Percentiles rank a stretch among this genome's conserved stretches.
These are phyloP conservation scores for Raddia distichophylla DNA, from an alignment of 176 grass and related monocot species.

Conservation along the genomic window DNA sequence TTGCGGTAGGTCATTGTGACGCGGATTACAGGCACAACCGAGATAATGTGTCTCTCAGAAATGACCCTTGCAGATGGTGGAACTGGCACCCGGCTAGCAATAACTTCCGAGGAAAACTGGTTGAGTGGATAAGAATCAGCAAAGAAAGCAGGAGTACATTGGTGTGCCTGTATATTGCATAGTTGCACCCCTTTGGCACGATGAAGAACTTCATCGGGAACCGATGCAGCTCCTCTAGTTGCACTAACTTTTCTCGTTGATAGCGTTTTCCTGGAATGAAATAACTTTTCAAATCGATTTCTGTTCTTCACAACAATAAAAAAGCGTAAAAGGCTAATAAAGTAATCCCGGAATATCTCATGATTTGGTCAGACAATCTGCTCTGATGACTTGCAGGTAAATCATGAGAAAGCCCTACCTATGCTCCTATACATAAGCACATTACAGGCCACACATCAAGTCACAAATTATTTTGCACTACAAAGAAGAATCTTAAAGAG, in stretches of 20 bases:
- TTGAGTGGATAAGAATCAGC: conserved; percentile 88
- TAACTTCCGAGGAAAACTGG: conserved; percentile 85
- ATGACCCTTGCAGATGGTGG: conserved; percentile 73
- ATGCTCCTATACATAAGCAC: not conserved
- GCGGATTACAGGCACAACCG: conserved; percentile 74
- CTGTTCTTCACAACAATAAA: not conserved
- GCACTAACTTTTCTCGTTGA: conserved; percentile 72
- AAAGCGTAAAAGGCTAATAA: not conserved
- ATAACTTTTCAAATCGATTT: not conserved
- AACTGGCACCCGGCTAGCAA: conserved; percentile 58
- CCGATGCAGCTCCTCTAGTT: conserved; percentile 70
- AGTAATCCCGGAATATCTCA: not conserved
- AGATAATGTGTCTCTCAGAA: conserved; percentile 81
- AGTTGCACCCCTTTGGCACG: conserved; percentile 75
- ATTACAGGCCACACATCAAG: not conserved
- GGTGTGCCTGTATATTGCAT: conserved; percentile 90
- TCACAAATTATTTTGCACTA: not conserved
- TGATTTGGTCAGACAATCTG: not conserved
- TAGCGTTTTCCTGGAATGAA: conserved; percentile 63
- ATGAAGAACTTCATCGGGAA: conserved; percentile 90
- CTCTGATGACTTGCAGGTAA: not conserved
- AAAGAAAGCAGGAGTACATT: conserved; percentile 93
- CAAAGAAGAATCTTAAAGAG: not conserved
- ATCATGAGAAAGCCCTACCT: not conserved
- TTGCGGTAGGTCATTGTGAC: conserved; percentile 70